Evolutionary conservation across 2,329 filamentous ascomycete species (phyloP).

Genomic region (Rosellinia necatrix): DNA sequence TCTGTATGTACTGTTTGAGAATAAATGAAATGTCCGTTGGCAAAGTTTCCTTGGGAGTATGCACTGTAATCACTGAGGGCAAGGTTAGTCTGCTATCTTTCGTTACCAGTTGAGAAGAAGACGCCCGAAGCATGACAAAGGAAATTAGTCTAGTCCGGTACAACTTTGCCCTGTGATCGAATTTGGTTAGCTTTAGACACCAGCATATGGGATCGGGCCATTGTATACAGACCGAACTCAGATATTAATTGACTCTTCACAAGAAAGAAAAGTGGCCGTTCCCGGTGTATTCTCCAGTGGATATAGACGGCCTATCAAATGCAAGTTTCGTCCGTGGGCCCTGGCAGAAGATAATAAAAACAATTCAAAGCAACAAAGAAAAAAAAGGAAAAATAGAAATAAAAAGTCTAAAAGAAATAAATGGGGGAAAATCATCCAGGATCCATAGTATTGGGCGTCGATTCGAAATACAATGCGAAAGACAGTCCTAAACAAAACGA

Average conservation of each 20-base stretch:
- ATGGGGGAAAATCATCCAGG: no score
- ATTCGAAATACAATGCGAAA: no score
- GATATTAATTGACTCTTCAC: slow-evolving; percentile 28
- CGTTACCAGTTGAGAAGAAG: slow-evolving; percentile 42
- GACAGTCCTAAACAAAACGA: no score
- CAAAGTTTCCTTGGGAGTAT: slow-evolving; percentile 55
- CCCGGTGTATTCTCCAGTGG: slow-evolving; percentile 14
- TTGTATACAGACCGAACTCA: slow-evolving; percentile 47
- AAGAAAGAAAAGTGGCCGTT: background rate
- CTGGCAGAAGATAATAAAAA: slow-evolving; percentile 15
- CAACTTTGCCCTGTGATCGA: slow-evolving; percentile 61
- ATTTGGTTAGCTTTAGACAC: slow-evolving; percentile 41
- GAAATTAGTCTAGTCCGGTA: slow-evolving; percentile 46
- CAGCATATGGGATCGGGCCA: slow-evolving; percentile 30
- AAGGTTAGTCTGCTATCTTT: slow-evolving; percentile 62
- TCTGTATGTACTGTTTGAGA: slow-evolving; percentile 65
- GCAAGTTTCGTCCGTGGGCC: background rate
- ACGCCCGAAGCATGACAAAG: slow-evolving; percentile 41
- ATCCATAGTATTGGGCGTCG: no score
- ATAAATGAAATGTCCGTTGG: slow-evolving; percentile 60
- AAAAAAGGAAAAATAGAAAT: slow-evolving; percentile 18
- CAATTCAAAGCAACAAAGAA: no score
- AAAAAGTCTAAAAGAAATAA: background rate
- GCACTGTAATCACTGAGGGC: slow-evolving; percentile 60
- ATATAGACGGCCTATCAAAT: slow-evolving; percentile 22